Conservation (phyloP, 2,329 filamentous ascomycete species). For the Zasmidium citrigriseum region DNA sequence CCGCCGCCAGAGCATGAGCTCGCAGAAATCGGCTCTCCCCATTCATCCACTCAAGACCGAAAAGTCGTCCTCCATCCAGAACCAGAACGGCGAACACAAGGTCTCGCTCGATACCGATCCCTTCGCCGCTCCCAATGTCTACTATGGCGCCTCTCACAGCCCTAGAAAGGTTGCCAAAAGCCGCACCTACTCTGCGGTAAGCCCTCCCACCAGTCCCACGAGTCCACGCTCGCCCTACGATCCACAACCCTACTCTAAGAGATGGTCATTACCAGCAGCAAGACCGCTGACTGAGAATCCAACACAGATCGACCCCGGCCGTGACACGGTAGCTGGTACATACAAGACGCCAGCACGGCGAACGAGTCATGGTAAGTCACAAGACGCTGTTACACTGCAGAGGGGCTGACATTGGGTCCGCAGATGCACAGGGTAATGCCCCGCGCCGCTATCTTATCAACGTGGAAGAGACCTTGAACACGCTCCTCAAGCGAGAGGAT, state of each 20-base stretch:
- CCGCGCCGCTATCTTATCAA: conserved; percentile 83
- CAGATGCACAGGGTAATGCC: conserved; percentile 71
- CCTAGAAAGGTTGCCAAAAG: conserved; percentile 49
- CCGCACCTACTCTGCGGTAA: conserved; percentile 59
- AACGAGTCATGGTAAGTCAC: conserved; percentile 34
- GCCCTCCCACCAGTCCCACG: conserved; percentile 25
- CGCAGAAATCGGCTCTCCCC: conserved; percentile 34
- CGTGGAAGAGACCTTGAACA: conserved; percentile 79
- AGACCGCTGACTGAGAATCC: conserved; percentile 7
- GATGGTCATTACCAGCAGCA: conserved; percentile 4
- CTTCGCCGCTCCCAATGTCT: conserved; percentile 58
- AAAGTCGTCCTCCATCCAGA: background rate
- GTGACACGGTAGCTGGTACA: conserved; percentile 17
- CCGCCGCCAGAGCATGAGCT: conserved; percentile 36
- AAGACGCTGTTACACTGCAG: background rate
- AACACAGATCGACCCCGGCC: conserved; percentile 25
- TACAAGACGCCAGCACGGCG: conserved; percentile 29
- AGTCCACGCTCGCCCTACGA: conserved; percentile 9
- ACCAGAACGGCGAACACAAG: conserved; percentile 11
- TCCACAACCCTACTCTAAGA: conserved; percentile 8
- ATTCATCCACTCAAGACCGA: conserved; percentile 18
- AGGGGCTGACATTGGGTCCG: conserved; percentile 11
- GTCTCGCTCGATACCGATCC: conserved; percentile 51
- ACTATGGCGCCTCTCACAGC: conserved; percentile 58
- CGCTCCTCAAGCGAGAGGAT: conserved; percentile 81